Evolutionary conservation across 805 yeast genomes (phyloP).

Genomic region (Nakazawaea peltata): DNA sequence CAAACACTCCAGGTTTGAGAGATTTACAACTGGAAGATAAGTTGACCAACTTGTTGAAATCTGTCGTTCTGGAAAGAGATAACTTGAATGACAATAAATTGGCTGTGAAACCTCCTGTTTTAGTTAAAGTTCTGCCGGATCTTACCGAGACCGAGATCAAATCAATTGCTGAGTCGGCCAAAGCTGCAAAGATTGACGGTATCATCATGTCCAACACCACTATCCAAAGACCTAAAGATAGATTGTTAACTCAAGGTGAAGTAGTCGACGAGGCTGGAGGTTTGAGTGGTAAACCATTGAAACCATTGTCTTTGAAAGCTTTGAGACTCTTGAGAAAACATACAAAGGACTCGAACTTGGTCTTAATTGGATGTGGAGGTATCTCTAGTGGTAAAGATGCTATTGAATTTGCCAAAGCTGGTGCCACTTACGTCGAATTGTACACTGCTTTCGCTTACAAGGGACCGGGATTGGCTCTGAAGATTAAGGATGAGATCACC

Average conservation of each 20-base stretch:
- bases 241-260: constrained; percentile 40
- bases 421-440: constrained; percentile 82
- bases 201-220: constrained; percentile 92
- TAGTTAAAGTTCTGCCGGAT: constrained; percentile 94
- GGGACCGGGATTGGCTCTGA: constrained; percentile 78
- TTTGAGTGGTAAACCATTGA: constrained; percentile 85
- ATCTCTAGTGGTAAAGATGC: constrained; percentile 84
- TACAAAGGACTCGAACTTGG: constrained; percentile 65
- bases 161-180: constrained; percentile 77
- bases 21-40: constrained; percentile 74
- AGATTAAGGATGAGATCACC: constrained; percentile 51
- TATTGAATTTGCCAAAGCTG: constrained; percentile 85
- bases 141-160: constrained; percentile 71
- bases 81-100: constrained; percentile 30
- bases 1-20: constrained; percentile 93
- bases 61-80: constrained; percentile 67
- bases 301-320: constrained; percentile 69
- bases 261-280: constrained; percentile 70
- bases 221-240: constrained; percentile 60
- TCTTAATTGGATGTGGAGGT: constrained; percentile 92
- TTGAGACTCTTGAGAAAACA: constrained; percentile 63
- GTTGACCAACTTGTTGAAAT: constrained; percentile 55
- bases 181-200: constrained; percentile 75
- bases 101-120: constrained; percentile 56
- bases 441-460: constrained; percentile 88